Percentiles rank a stretch among this genome's conserved stretches.
Evolutionary conservation across 2,329 filamentous ascomycete genomes (phyloP).

Genomic region (Trichoderma endophyticum): DNA sequence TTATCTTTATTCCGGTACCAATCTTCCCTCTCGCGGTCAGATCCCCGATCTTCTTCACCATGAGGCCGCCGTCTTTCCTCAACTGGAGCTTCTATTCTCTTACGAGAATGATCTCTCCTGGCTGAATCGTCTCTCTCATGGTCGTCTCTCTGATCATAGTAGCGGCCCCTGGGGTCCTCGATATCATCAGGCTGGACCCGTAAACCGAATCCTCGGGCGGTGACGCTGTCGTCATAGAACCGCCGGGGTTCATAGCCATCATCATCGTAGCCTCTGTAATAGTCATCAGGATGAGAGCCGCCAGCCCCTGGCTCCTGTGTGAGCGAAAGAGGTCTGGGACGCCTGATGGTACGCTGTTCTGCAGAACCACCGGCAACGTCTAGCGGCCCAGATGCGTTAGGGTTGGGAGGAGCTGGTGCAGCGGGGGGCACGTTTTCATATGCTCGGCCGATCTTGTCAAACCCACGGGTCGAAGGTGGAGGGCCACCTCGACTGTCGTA

Average conservation of each 20-base stretch:
- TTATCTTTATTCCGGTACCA: constrained; percentile 30
- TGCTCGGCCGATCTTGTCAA: constrained; percentile 63
- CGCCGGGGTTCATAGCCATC: constrained; percentile 37
- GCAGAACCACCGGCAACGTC: constrained; percentile 20
- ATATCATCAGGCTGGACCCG: constrained; percentile 38
- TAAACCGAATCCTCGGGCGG: constrained; percentile 51
- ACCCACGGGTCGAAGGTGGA: constrained; percentile 66
- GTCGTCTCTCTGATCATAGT: constrained; percentile 30
- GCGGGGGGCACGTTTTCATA: constrained; percentile 43
- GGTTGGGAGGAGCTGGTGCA: constrained; percentile 39
- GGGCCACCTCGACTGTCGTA: constrained; percentile 50
- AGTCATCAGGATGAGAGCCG: constrained; percentile 45
- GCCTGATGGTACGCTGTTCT: constrained; percentile 26
- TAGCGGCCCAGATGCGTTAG: constrained; percentile 25
- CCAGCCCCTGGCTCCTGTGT: constrained; percentile 50
- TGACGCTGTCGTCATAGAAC: constrained; percentile 47
- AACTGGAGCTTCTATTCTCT: constrained; percentile 26
- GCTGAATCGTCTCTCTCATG: constrained; percentile 24
- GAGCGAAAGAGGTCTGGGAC: constrained; percentile 48
- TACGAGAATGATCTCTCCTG: constrained; percentile 26
- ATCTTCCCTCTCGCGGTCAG: constrained; percentile 31
- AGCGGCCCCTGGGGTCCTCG: constrained; percentile 41
- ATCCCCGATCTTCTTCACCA: constrained; percentile 29
- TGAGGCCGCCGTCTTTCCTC: constrained; percentile 18
- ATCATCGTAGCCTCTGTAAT: constrained; percentile 48